Base-by-base conservation (phyloP, 2,329 filamentous ascomycete genomes). In the Pseudomassariella vexata region DNA sequence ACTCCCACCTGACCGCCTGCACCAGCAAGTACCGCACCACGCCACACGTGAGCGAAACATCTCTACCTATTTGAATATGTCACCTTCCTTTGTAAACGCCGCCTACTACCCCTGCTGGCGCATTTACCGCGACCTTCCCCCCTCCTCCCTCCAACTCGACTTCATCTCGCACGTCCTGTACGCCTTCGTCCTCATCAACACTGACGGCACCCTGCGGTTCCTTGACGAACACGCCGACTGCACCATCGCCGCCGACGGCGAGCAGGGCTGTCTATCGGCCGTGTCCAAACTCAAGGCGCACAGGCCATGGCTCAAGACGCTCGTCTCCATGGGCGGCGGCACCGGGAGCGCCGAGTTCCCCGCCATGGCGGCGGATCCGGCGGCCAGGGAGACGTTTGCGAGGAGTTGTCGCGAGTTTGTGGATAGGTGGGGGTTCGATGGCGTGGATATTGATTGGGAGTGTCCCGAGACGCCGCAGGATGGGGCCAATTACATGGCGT, bases 401-500 rank as follows among this genome's bases (percentile, higher is more conserved):
- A 55, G 55, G n/a, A 66, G 67, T 5, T 67, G 72, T 15, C 60
- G 65, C 30, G 57, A 57, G 9, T 63, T 82, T 37, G 71, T 79
- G 16, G 68, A 79, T 37, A 53, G 63, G 30, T 73, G 74, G 47
- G 59, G 61, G 2, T 60, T 84, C 9, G 76, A 83, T 46, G 79
- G 79, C 2, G 68, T 82, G 19, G 79, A 84, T 41, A 70, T 83
- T 44, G 79, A 83, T 52, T 83, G 79, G 79, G 79, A 84, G 45
- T 75, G 82, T 36, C 78, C 79, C 2, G 57, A 66, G 5, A 62
- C 70, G 38, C 42, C 59, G 0, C 57, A 66, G 9, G 60, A 78
- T 40, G 78, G 78, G 9, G 46, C 55, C n/a, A 62, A 79, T 47
- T 83, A 74, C 46, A 50, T 81, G 30, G 56, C 60, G 14, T 62